These are phyloP conservation scores for Erysimum pusillum DNA, from an alignment of 441 rosid genomes.

Conservation along the genomic window DNA sequence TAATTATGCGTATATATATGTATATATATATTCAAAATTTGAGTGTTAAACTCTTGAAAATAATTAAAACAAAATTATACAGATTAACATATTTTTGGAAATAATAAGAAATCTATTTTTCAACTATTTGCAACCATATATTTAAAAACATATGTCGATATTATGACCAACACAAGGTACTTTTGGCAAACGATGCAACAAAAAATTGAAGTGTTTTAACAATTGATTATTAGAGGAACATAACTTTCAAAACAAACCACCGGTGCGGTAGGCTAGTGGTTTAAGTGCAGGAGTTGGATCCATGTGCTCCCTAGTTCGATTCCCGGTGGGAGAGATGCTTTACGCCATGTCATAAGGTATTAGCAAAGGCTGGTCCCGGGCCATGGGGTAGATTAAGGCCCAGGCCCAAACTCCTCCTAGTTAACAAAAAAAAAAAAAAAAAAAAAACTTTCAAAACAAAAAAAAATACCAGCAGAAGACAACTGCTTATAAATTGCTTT, in stretches of 20 bases:
- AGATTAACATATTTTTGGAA: not conserved
- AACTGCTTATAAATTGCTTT: not conserved
- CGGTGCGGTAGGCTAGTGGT: no score
- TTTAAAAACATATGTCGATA: not conserved
- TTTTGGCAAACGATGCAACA: constrained; percentile 8
- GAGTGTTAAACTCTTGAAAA: not conserved
- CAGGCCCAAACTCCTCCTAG: no score
- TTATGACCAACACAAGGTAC: not conserved
- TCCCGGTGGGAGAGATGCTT: no score
- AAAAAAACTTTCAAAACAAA: no score
- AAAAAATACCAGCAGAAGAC: not conserved
- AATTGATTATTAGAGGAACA: not conserved
- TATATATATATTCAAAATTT: not conserved
- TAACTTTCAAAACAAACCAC: no score
- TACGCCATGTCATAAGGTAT: no score
- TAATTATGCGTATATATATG: not conserved
- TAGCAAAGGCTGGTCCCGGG: no score
- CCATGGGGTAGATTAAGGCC: no score
- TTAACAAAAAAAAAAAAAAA: no score
- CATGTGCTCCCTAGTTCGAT: no score
- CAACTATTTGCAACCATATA: constrained; percentile 16
- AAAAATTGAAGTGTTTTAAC: not conserved
- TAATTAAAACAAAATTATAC: not conserved
- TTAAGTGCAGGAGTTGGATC: no score
- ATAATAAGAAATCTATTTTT: not conserved